phyloP scores from a whole-genome alignment of 805 yeast genomes.

The Spathaspora boniae region DNA sequence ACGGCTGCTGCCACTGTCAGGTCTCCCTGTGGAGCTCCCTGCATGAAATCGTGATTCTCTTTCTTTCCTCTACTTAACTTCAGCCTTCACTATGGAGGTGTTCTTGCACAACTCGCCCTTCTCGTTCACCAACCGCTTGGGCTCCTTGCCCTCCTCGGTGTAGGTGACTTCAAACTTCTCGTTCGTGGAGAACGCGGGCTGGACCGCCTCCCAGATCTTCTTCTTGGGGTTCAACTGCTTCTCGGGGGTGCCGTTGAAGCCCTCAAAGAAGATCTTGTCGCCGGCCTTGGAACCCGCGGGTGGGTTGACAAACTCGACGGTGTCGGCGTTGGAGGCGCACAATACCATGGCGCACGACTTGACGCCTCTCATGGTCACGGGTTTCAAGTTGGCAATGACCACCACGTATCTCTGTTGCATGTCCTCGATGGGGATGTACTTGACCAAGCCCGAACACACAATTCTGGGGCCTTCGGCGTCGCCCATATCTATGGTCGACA shows the following conservation, averaged over 20 bases:
- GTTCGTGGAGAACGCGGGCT: slow-evolving; percentile 84
- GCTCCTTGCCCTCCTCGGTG: slow-evolving; percentile 75
- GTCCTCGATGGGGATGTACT: slow-evolving; percentile 82
- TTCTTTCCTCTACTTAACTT: slow-evolving; percentile 45
- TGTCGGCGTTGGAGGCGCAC: slow-evolving; percentile 75
- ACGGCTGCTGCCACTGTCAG: slow-evolving; percentile 4
- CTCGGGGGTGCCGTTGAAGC: slow-evolving; percentile 84
- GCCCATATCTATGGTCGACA: slow-evolving; percentile 94
- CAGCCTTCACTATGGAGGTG: slow-evolving; percentile 67
- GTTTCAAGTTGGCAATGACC: slow-evolving; percentile 93
- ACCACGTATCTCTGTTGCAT: slow-evolving; percentile 94
- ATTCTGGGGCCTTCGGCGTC: slow-evolving; percentile 98
- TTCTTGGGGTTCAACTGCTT: slow-evolving; percentile 94
- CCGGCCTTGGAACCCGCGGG: slow-evolving; percentile 93
- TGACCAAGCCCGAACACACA: slow-evolving; percentile 94
- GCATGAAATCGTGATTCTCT: slow-evolving; percentile 3
- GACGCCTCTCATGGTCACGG: slow-evolving; percentile 97
- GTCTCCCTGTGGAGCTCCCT: slow-evolving; percentile 3
- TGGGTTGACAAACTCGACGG: slow-evolving; percentile 91
- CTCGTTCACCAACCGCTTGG: slow-evolving; percentile 69
- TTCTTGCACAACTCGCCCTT: slow-evolving; percentile 77
- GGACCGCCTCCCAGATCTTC: slow-evolving; percentile 94
- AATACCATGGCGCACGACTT: slow-evolving; percentile 95
- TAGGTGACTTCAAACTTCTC: slow-evolving; percentile 74
- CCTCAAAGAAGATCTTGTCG: slow-evolving; percentile 94